Evolutionary conservation across 768 basidiomycete species (phyloP).

Genomic region (Mycena olivaceomarginata): DNA sequence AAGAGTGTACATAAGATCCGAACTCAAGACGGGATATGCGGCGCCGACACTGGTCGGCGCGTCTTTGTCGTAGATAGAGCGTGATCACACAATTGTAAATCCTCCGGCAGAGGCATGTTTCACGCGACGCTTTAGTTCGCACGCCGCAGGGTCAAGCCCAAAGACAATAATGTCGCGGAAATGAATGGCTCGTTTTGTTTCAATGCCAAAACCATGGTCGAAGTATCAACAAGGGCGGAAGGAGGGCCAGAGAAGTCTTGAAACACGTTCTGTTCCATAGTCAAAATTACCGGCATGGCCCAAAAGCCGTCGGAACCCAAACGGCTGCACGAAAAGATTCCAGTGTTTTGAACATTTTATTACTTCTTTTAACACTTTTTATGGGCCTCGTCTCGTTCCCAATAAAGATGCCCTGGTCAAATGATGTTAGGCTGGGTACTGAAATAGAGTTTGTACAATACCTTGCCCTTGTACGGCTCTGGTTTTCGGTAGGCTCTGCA

Average conservation of each 20-base stretch:
- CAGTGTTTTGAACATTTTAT: conserved; percentile 47
- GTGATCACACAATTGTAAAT: no score
- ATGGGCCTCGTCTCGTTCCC: conserved; percentile 91
- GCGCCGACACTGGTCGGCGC: conserved; percentile 92
- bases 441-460: conserved; percentile 61
- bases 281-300: no score
- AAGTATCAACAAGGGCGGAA: no score
- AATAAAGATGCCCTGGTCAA: conserved; percentile 89
- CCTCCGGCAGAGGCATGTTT: no score
- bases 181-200: no score
- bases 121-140: no score
- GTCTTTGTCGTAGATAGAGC: conserved; percentile 83
- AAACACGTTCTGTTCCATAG: no score
- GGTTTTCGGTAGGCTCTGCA: conserved; percentile 88
- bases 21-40: conserved; percentile 89
- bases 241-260: no score
- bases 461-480: conserved; percentile 99
- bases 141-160: no score
- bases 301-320: no score
- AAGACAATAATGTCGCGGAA: no score
- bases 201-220: no score
- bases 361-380: conserved; percentile 98
- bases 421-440: conserved; percentile 11
- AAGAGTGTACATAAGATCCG: conserved; percentile 89
- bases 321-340: background rate